Evolutionary conservation across 352 stramenopile species (phyloP), one percentile per base, ranked within the genome.

Genomic region (Phytophthora pluvialis): DNA sequence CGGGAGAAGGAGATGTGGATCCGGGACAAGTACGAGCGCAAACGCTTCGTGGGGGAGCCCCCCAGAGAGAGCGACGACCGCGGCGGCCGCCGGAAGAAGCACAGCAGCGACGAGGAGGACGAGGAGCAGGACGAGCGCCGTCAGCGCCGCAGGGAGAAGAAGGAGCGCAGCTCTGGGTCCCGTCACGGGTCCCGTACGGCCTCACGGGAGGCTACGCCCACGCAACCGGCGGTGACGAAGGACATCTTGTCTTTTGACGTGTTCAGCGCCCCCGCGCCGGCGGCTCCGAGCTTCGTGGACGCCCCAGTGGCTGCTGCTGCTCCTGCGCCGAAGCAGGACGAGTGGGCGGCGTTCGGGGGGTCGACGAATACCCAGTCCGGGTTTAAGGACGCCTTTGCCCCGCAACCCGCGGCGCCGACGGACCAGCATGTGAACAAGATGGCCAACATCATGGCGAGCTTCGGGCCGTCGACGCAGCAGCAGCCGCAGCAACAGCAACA

Each of bases 1-100:
- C 78, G 90, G n/a, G 90, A 97, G 33, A 93, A 95, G 52, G 90
- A 97, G 70, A 87, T 89, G 67, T 97, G 90, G 90, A 97, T 97
- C 64, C 75, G 90, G 36, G 88, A 96, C 42, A 97, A 97, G 70
- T 97, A 96, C 72, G 90, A 97, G 60, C 83, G 88, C 43, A 92
- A 92, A 72, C 78, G 83, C 25, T 97, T 93, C 59, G 64, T 86
- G 7, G 65, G 58, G n/a, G 81, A 91, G 4, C 57, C 60, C 1
- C 72, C 67, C 0, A 33, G 29, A 7, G 69, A 67, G 9, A 45
- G 5, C 1, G 63, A 70, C 36, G 58, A 46, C 42, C 67, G 75
- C 55, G 48, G 46, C 46, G 57, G 59, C 40, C 70, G 66, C 28
- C 62, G 71, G 47, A 78, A 80, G 54, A 80, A 86, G 45, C 62